Evolutionary conservation across 2,329 filamentous ascomycete species (phyloP), one percentile per base, ranked within the genome.

Genomic region (Fusarium verticillioides): DNA sequence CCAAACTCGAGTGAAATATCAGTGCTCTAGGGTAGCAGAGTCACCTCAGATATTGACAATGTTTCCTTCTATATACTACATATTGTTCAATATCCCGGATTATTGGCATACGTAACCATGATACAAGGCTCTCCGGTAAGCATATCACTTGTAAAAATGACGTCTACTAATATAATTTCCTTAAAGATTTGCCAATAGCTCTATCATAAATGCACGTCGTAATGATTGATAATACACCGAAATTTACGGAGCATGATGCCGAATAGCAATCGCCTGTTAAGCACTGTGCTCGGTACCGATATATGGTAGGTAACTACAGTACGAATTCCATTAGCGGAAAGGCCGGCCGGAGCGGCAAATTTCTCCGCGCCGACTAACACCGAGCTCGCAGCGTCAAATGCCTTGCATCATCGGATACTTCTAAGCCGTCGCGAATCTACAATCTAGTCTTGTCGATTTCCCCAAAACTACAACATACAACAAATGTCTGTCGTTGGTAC

Each of bases 401-500:
- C 61, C 72, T 78, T 78, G 78, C 78, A 79, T 80, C 78, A 80
- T 75, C 70, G 65, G 71, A 47, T 39, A 60, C 23, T 58, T 63
- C 61, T 69, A 69, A 61, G 57, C 58, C 49, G 70, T 75, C 74
- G 75, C 74, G 54, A 78, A 66, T 65, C 66, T 74, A 60, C 64
- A 66, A 34, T 56, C 43, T 58, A 47, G 58, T 56, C 43, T 58
- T 42, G 58, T 50, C 66, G 60, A 50, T 67, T 63, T 43, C 56
- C 53, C 30, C 60, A 63, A 63, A 62, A 70, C 66, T 66, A 68
- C 75, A 72, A 76, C 67, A 79, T 82, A 59, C 72, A 79, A 84
- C 62, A 62, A 60, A 85, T 85, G 83, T 84, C 83, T 69, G 80
- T 79, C 67, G 80, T 81, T 61, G 77, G 77, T 57, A 79, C 78